Conservation (phyloP, 441 rosid genomes). For the Daphne laureola region DNA sequence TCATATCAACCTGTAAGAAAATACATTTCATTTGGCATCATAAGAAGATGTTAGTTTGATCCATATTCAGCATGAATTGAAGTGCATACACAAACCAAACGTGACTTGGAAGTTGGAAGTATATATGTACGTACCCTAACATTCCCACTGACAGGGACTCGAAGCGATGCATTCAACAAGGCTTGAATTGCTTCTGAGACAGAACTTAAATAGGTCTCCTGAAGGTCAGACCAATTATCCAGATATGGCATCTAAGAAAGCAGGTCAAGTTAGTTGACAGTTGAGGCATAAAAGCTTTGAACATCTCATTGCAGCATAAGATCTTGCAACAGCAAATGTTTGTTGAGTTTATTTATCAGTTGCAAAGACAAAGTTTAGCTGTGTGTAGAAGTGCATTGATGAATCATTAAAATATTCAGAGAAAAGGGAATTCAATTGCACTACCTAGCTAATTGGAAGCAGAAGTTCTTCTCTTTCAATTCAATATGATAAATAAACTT, state of each 20-base stretch:
- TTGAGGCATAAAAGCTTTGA: background rate
- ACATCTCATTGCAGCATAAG: too few relatives aligned
- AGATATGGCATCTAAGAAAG: conserved; percentile 55
- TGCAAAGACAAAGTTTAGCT: background rate
- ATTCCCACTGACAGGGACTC: conserved; percentile 51
- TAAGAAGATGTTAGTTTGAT: background rate
- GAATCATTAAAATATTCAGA: too few relatives aligned
- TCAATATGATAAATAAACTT: too few relatives aligned
- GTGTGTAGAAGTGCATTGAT: background rate
- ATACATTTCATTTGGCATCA: background rate
- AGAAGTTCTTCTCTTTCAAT: too few relatives aligned
- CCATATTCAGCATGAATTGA: background rate
- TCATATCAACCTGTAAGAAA: conserved; percentile 41
- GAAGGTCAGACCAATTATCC: conserved; percentile 53
- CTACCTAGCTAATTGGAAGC: too few relatives aligned
- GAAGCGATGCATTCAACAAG: conserved; percentile 42
- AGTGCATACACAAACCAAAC: background rate
- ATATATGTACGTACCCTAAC: conserved; percentile 28
- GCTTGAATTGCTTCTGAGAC: conserved; percentile 56
- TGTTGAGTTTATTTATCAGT: background rate
- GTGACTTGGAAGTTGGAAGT: background rate
- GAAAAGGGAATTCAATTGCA: too few relatives aligned
- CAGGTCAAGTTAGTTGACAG: background rate
- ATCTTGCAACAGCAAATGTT: too few relatives aligned
- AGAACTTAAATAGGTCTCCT: conserved; percentile 47